Conservation (phyloP, 2,329 filamentous ascomycete genomes). For the Akanthomyces lecanii region DNA sequence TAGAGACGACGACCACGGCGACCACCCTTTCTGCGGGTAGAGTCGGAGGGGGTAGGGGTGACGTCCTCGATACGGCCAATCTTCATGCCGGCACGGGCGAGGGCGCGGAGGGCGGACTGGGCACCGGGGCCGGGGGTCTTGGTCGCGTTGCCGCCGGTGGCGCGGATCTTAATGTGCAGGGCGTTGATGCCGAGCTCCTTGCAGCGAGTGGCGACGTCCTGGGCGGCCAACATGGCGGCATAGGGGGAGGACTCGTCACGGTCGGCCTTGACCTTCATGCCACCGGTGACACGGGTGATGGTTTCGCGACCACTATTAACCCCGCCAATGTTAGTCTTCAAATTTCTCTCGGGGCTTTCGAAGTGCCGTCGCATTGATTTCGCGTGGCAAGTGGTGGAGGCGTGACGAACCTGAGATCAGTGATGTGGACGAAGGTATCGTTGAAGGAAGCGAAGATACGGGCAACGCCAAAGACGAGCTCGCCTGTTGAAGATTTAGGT, state of each 20-base stretch:
- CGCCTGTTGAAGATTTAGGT: conserved; percentile 52
- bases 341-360: not conserved
- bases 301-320: conserved; percentile 90
- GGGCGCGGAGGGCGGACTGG: conserved; percentile 96
- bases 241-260: conserved; percentile 99
- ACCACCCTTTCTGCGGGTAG: conserved; percentile 99
- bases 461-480: conserved; percentile 96
- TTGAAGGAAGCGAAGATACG: conserved; percentile 95
- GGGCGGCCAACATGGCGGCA: conserved; percentile 99
- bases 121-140: conserved; percentile 99
- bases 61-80: conserved; percentile 99
- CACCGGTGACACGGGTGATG: conserved; percentile 99
- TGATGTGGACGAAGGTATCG: conserved; percentile 96
- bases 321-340: conserved; percentile 25
- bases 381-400: not conserved
- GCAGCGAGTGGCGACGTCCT: conserved; percentile 89
- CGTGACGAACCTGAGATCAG: conserved; percentile 82
- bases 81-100: conserved; percentile 99
- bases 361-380: not conserved
- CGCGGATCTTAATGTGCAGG: conserved; percentile 99
- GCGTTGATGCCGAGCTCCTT: conserved; percentile 74
- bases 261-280: conserved; percentile 99
- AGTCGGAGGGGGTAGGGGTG: conserved; percentile 97
- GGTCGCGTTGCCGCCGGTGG: conserved; percentile 98
- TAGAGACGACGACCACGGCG: conserved; percentile 99